Evolutionary conservation across 2,329 filamentous ascomycete species (phyloP).

Genomic region (Calonectria hongkongensis): DNA sequence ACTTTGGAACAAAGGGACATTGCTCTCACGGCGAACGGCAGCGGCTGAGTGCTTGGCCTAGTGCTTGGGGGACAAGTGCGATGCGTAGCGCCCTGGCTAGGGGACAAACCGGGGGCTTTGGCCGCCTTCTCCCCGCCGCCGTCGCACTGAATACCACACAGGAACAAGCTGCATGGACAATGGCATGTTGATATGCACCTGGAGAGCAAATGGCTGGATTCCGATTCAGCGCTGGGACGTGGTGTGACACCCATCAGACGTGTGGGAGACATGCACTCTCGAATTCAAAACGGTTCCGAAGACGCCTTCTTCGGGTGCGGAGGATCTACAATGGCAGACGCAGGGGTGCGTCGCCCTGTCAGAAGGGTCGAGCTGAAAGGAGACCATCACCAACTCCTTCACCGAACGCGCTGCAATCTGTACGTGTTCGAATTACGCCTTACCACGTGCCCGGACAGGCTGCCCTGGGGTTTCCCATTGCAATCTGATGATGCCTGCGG

Average conservation of each 20-base stretch:
- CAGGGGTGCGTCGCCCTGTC: conserved; percentile 21
- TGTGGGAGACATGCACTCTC: conserved; percentile 1
- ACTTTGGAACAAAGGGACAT: not conserved
- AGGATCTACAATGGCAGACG: not conserved
- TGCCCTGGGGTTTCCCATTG: not conserved
- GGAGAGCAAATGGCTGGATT: not conserved
- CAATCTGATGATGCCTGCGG: not conserved
- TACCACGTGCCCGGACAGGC: conserved; percentile 1
- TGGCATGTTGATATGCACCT: not conserved
- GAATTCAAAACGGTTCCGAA: not conserved
- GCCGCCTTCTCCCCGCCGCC: not conserved
- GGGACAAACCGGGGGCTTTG: not conserved
- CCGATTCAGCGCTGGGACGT: not conserved
- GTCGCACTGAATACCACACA: conserved; percentile 25
- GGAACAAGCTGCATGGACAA: not conserved
- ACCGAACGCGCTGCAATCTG: not conserved
- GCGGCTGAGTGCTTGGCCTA: conserved; percentile 5
- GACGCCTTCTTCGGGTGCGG: not conserved
- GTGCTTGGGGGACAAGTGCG: not conserved
- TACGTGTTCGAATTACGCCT: not conserved
- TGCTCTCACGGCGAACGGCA: not conserved
- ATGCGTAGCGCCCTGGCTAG: not conserved
- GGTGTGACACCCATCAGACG: not conserved
- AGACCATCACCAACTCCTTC: conserved; percentile 5
- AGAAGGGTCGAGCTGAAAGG: conserved; percentile 12